Evolutionary conservation across 2,329 filamentous ascomycete genomes (phyloP).

Genomic region (Lasiodiplodia sp.): DNA sequence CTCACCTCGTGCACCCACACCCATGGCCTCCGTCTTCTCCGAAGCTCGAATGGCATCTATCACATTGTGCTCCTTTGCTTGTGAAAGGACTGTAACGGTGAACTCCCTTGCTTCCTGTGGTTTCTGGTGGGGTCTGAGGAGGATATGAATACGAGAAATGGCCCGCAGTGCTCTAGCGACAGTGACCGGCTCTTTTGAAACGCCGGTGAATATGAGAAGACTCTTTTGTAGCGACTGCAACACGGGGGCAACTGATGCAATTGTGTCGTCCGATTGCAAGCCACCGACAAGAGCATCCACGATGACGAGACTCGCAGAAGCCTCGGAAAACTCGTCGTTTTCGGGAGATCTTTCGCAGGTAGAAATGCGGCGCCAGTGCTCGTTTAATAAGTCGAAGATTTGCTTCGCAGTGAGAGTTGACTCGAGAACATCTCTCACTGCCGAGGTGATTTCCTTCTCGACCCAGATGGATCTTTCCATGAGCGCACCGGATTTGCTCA

Average conservation of each 20-base stretch:
- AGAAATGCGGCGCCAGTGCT: constrained; percentile 35
- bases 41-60: constrained; percentile 18
- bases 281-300: constrained; percentile 24
- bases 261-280: constrained; percentile 22
- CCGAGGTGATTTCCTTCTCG: constrained; percentile 36
- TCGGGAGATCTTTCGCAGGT: constrained; percentile 8
- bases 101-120: constrained; percentile 12
- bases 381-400: constrained; percentile 40
- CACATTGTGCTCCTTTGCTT: constrained; percentile 2
- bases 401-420: constrained; percentile 44
- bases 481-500: not conserved
- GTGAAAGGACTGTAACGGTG: constrained; percentile 5
- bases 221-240: constrained; percentile 21
- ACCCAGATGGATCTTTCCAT: constrained; percentile 41
- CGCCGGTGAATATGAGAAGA: constrained; percentile 16
- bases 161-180: constrained; percentile 23
- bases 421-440: constrained; percentile 40
- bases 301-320: constrained; percentile 27
- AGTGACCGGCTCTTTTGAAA: constrained; percentile 24
- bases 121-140: constrained; percentile 24
- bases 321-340: not conserved
- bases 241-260: constrained; percentile 12
- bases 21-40: constrained; percentile 10
- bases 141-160: constrained; percentile 23
- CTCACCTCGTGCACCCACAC: not conserved